phyloP scores from a whole-genome alignment of 495 filamentous ascomycete species.

The Diplogelasinospora grovesii region DNA sequence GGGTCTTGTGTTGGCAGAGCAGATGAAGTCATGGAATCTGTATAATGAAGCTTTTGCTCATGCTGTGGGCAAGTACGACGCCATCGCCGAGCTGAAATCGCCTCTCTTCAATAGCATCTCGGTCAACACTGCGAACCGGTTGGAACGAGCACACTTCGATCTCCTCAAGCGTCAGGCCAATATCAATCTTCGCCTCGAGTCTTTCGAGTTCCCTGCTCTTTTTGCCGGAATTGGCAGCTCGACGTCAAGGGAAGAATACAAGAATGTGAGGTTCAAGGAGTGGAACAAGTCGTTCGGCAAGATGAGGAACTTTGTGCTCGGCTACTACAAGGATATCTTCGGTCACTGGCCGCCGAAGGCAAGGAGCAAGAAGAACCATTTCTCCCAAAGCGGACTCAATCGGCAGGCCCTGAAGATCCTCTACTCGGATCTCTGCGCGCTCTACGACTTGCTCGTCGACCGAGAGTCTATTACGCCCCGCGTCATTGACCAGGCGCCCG shows the following conservation, averaged over 20 bases:
- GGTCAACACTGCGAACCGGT: constrained; percentile 61
- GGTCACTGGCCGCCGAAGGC: constrained; percentile 95
- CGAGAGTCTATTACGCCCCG: constrained; percentile 53
- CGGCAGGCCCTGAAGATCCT: constrained; percentile 71
- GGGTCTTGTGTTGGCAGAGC: constrained; percentile 78
- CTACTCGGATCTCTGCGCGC: constrained; percentile 75
- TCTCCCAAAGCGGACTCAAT: constrained; percentile 79
- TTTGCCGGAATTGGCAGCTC: constrained; percentile 86
- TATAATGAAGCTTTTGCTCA: constrained; percentile 92
- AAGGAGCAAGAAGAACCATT: constrained; percentile 83
- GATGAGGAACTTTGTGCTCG: constrained; percentile 67
- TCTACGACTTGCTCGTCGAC: constrained; percentile 88
- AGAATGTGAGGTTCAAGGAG: constrained; percentile 69
- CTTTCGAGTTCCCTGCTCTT: constrained; percentile 84
- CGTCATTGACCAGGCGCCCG: constrained; percentile 45
- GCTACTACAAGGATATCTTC: constrained; percentile 74
- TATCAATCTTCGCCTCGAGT: constrained; percentile 60
- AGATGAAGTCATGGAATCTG: constrained; percentile 70
- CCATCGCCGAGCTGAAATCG: constrained; percentile 59
- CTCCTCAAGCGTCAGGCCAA: constrained; percentile 60
- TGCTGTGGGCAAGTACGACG: constrained; percentile 82
- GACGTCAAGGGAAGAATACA: constrained; percentile 63
- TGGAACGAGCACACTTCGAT: constrained; percentile 77
- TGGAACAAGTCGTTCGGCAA: constrained; percentile 71
- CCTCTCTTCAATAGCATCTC: constrained; percentile 64